phyloP scores from a whole-genome alignment of 805 yeast genomes.

The Candida chilensis region DNA sequence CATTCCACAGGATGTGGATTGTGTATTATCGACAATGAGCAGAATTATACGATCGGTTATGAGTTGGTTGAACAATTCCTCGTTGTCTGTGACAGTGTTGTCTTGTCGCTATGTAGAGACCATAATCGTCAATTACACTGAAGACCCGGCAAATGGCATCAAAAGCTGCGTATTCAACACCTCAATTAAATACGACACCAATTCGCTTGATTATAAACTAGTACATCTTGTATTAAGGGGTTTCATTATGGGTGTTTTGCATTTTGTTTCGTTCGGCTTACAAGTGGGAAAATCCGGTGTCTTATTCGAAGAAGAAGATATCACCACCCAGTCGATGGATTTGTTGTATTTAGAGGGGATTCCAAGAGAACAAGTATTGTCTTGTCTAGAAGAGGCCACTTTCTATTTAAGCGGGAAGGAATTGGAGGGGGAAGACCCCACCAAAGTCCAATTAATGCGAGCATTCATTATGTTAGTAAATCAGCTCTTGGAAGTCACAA shows the following conservation, averaged over 20 bases:
- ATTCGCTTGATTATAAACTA: slow-evolving; percentile 13
- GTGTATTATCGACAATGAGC: slow-evolving; percentile 43
- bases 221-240: slow-evolving; percentile 44
- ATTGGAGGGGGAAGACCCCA: too few relatives aligned
- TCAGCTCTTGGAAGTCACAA: too few relatives aligned
- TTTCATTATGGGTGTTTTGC: slow-evolving; percentile 43
- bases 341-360: too few relatives aligned
- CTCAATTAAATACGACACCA: slow-evolving; percentile 1
- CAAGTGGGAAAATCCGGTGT: slow-evolving; percentile 46
- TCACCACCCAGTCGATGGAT: slow-evolving; percentile 56
- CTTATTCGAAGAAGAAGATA: slow-evolving; percentile 68
- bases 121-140: slow-evolving; percentile 31
- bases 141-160: slow-evolving; percentile 5
- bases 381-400: too few relatives aligned
- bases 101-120: slow-evolving; percentile 68
- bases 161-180: slow-evolving; percentile 4
- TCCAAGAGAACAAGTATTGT: too few relatives aligned
- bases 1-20: slow-evolving; percentile 20
- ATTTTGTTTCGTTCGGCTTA: slow-evolving; percentile 39
- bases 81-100: slow-evolving; percentile 68
- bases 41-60: slow-evolving; percentile 43
- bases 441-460: too few relatives aligned
- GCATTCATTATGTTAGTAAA: too few relatives aligned
- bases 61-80: slow-evolving; percentile 71
- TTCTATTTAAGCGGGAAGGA: too few relatives aligned